These are phyloP conservation scores for Citrullus colocynthis DNA, from an alignment of 306 rosid genomes.

Conservation along the genomic window DNA sequence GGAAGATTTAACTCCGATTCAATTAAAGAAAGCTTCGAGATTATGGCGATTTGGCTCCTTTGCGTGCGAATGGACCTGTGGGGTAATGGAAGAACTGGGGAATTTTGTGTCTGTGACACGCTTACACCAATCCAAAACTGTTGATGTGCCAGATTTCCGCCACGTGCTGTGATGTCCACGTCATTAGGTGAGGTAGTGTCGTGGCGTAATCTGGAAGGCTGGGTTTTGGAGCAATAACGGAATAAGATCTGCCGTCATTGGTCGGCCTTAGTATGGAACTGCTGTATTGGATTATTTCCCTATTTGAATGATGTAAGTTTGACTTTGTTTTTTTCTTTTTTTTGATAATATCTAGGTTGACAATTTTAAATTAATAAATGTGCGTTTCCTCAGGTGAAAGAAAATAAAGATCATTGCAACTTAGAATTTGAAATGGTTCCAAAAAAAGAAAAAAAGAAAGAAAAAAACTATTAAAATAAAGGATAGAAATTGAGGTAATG, in stretches of 20 bases:
- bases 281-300: not conserved
- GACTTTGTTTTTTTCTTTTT: not conserved
- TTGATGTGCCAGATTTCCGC: not conserved
- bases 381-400: no score
- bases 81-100: not conserved
- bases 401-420: no score
- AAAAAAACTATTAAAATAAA: no score
- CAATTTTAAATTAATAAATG: no score
- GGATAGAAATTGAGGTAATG: no score
- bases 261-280: not conserved
- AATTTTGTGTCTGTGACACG: not conserved
- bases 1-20: not conserved
- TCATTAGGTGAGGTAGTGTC: not conserved
- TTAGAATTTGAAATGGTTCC: no score
- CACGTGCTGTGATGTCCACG: not conserved
- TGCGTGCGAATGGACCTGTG: not conserved
- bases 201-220: conserved; percentile 4
- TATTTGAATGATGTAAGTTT: not conserved
- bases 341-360: not conserved
- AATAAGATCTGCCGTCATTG: not conserved
- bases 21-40: not conserved
- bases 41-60: conserved; percentile 1
- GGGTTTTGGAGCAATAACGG: not conserved
- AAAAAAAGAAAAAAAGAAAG: no score
- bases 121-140: not conserved